phyloP scores from a whole-genome alignment of 192 early-diverging fungal species.

The Cladochytrium replicatum region DNA sequence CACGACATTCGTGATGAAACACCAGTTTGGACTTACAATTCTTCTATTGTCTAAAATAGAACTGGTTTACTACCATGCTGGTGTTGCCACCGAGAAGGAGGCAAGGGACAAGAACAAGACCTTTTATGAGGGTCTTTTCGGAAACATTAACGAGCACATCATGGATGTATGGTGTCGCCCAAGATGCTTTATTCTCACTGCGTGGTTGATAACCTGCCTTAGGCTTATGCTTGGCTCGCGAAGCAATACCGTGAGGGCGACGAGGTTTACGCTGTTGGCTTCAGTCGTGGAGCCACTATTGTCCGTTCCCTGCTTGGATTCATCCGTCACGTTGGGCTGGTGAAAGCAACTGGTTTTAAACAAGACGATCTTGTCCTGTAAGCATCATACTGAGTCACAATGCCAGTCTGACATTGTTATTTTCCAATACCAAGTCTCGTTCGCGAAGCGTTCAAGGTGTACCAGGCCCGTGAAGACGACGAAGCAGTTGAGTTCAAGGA shows the following conservation, averaged over 20 bases:
- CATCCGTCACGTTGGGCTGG: slow-evolving; percentile 12
- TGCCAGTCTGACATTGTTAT: too few relatives aligned
- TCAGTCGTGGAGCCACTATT: slow-evolving; percentile 11
- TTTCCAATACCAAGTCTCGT: too few relatives aligned
- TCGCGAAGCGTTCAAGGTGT: slow-evolving; percentile 4
- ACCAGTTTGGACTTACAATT: too few relatives aligned
- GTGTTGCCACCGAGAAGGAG: slow-evolving; percentile 11
- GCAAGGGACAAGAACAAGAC: slow-evolving; percentile 1
- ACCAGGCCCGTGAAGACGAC: slow-evolving; percentile 1
- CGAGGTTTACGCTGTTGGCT: slow-evolving; percentile 9
- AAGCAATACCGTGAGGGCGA: slow-evolving; percentile 6
- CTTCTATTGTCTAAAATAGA: too few relatives aligned
- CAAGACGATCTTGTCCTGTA: slow-evolving; percentile 1
- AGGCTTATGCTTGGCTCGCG: slow-evolving; percentile 11
- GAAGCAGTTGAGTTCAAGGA: too few relatives aligned
- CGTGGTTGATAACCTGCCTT: too few relatives aligned
- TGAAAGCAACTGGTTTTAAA: background rate
- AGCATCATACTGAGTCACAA: too few relatives aligned
- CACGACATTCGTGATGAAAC: too few relatives aligned
- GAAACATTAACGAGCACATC: too few relatives aligned
- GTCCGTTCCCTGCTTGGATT: slow-evolving; percentile 10
- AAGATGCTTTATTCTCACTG: too few relatives aligned
- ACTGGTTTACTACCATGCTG: slow-evolving; percentile 13
- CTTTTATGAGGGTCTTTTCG: slow-evolving; percentile 1
- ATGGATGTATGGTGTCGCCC: background rate